Evolutionary conservation across 257 asterid species (phyloP), one percentile per base, ranked within the genome.

Genomic region (Dorcoceras hygrometricum): DNA sequence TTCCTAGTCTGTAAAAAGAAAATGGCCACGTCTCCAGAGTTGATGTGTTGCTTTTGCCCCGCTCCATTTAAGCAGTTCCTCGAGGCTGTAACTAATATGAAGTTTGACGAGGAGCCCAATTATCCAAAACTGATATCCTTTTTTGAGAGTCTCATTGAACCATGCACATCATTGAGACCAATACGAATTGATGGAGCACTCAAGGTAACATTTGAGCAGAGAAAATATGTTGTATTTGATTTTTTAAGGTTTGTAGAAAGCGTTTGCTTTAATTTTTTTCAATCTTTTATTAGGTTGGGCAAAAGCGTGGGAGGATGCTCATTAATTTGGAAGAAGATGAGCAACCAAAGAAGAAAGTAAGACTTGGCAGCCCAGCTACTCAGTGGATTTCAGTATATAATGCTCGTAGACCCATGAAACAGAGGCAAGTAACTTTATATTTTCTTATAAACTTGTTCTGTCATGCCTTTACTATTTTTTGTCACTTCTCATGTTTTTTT

Each of bases 11-110:
- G 92, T 65, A 93, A 90, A 75, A 93, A 93, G 91, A 93, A 93
- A 74, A 93, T 93, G 99, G 86, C 96, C 64, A 93, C 99, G 67
- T 88, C 99, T 50, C 88, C 99, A 2, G 99, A 93, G 83, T 76
- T 86, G 83, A 90, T 93, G 99, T 90, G 97, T 71, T 90, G 99
- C 85, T 93, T 90, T 82, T 93, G 99, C 80, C 97, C 99, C 6
- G 78, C 90, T 50, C 96, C 99, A 14, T 93, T 93, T 77, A 93
- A 83, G 72, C 91, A 65, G 71, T 93, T 93, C 65, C 96, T 88
- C 57, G 99, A 93, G 82, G 91, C 95, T 70, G 99, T 93, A 66
- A 79, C 95, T 39, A 93, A 90, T 77, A 90, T 93, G 99, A 93
- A 93, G 78, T 93, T 93, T 73, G 99, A 93, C 0, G 99, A 93